Base-by-base conservation (phyloP, 129 eudicot species). In the Smallanthus sonchifolius region DNA sequence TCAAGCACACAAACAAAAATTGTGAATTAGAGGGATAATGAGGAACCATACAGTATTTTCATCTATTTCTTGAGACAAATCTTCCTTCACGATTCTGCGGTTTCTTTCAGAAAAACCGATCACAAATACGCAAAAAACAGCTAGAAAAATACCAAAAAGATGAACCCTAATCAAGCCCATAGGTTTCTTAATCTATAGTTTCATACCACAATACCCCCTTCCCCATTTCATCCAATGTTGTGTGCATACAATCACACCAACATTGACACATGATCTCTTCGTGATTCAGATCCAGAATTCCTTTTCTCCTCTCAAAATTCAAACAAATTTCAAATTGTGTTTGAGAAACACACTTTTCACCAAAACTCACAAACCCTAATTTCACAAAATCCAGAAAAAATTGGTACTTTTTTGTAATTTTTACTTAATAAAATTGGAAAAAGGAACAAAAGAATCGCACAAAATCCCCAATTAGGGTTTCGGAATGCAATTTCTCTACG, bases 141-240 rank as follows among this genome's bases (percentile, higher is more conserved):
- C 77, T 47, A 87, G 38, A 69, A 85, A 54, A 75, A 80, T 65
- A 66, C 82, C 80, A 11, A 82, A 74, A 70, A 70, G 80, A 54
- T 74, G 83, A 73, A 72, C 76, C 82, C 87, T 81, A 72, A 66
- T 67, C 11, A 66, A 79, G 79, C 69, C 85, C 96, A 89, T 87
- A 72, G 68, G 71, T 37, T 75, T 84, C 83, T 77, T 77, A 64
- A 69, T 71, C 83, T 54, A 83, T 61, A 48, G 51, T 75, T 64
- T 74, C 83, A 52, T 72, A 63, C 75, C 81, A 74, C 51, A 30
- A 15, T 19, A 6, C 37, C 3, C 3, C 54, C 75, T 57, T 83
- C 73, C 80, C 81, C 94, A 80, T 83, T 76, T 75, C 84, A 67
- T 62, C 55, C 70, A 78, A 74, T 62, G 75, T 62, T 52, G 57